Evolutionary conservation across 495 filamentous ascomycete genomes (phyloP), one percentile per base, ranked within the genome.

Genomic region (Cladorrhinum samala): DNA sequence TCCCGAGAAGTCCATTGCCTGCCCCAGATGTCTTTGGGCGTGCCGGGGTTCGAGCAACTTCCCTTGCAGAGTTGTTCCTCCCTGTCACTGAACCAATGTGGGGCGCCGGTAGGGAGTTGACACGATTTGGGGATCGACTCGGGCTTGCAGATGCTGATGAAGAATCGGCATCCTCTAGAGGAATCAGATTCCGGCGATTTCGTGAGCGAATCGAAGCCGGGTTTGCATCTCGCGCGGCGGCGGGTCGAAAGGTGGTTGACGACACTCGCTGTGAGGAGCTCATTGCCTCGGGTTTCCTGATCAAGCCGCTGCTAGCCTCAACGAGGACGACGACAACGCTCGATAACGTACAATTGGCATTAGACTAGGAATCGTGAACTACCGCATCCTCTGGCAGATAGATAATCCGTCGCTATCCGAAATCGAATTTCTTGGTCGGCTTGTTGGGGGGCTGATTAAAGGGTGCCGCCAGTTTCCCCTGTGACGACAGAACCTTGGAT

Each of bases 51-150:
- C 53, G 57, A 6, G 67, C 62, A 50, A 68, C 50, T 20, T 62
- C 49, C 16, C 57, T 61, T 33, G 63, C 58, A n/a, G 65, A 56
- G 48, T 67, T 46, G 48, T 66, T 68, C 37, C 63, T 63, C n/a
- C 67, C 67, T 1, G 67, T 68, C 27, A 64, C 60, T 1, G 56
- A 53, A 4, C 67, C 67, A 38, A 75, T 67, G 53, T 58, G 72
- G 30, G 71, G 52, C 11, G 68, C 56, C 2, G 73, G 72, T 57
- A 76, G 74, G 17, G 72, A 68, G 11, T 20, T 55, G 70, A 69
- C 68, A 48, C 73, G 63, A 17, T 57, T 66, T 2, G 59, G 60
- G 2, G 65, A 54, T 8, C 54, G 60, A 21, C 57, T 58, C 2
- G 61, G 59, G n/a, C 50, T 68, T 13, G 66, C 61, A 9, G 57